phyloP scores from a whole-genome alignment of 2,329 filamentous ascomycete genomes.

The Fusarium sp. region DNA sequence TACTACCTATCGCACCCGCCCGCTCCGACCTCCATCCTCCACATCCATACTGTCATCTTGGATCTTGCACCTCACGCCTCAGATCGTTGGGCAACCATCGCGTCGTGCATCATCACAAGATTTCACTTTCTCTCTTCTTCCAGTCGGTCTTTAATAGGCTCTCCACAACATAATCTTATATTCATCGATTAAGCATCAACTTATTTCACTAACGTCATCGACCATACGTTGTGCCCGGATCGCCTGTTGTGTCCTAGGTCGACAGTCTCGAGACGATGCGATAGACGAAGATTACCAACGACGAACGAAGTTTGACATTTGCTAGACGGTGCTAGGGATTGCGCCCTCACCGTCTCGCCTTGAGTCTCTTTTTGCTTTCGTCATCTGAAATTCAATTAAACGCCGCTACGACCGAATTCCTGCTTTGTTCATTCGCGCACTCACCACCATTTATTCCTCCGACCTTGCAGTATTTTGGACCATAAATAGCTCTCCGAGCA shows the following conservation, averaged over 20 bases:
- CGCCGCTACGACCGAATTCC: slow-evolving; percentile 10
- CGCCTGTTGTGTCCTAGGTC: slow-evolving; percentile 25
- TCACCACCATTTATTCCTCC: slow-evolving; percentile 17
- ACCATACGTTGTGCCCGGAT: slow-evolving; percentile 23
- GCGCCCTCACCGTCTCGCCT: slow-evolving; percentile 39
- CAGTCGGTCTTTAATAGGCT: slow-evolving; percentile 1
- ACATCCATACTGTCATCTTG: slow-evolving; percentile 25
- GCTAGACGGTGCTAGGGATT: slow-evolving; percentile 43
- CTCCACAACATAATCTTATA: slow-evolving; percentile 17
- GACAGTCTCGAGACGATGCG: slow-evolving; percentile 45
- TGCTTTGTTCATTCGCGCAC: slow-evolving; percentile 7
- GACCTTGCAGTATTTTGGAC: slow-evolving; percentile 4
- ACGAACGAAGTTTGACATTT: slow-evolving; percentile 39
- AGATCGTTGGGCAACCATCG: slow-evolving; percentile 28
- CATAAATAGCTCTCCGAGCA: slow-evolving; percentile 17
- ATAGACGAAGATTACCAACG: slow-evolving; percentile 34
- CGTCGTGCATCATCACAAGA: slow-evolving; percentile 33
- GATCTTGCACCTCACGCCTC: slow-evolving; percentile 39
- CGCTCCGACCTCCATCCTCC: slow-evolving; percentile 37
- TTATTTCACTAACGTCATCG: slow-evolving; percentile 26
- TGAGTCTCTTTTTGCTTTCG: slow-evolving; percentile 18
- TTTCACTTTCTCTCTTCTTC: slow-evolving; percentile 17
- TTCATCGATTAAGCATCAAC: slow-evolving; percentile 14
- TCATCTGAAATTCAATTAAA: slow-evolving; percentile 9
- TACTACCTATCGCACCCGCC: slow-evolving; percentile 32